Conservation (phyloP, 75 land plant genomes). For the Pseudotsuga menziesii region DNA sequence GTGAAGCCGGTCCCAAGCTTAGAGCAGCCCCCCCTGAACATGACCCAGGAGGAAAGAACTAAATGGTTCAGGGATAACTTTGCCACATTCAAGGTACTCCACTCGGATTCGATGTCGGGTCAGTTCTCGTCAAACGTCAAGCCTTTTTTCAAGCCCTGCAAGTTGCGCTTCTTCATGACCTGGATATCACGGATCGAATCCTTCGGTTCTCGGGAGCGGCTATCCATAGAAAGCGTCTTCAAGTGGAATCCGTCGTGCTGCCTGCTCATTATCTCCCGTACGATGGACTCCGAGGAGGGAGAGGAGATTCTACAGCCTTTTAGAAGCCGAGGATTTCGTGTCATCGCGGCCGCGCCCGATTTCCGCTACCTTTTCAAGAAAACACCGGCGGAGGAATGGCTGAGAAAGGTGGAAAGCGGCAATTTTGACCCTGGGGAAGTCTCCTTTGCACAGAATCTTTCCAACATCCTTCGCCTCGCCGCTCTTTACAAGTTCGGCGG, state of each 20-base stretch:
- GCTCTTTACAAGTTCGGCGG: slow-evolving; percentile 30
- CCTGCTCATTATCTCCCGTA: slow-evolving; percentile 49
- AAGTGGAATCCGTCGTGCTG: slow-evolving; percentile 53
- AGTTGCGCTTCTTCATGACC: slow-evolving; percentile 50
- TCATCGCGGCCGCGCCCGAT: slow-evolving; percentile 27
- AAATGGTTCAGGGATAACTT: slow-evolving; percentile 12
- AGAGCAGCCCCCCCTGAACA: not conserved
- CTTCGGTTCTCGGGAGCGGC: slow-evolving; percentile 46
- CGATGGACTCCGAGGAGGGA: slow-evolving; percentile 50
- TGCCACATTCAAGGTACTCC: slow-evolving; percentile 17
- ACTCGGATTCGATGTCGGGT: slow-evolving; percentile 11
- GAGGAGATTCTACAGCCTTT: slow-evolving; percentile 25
- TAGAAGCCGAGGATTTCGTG: slow-evolving; percentile 11
- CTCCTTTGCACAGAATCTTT: slow-evolving; percentile 26
- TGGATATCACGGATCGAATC: slow-evolving; percentile 49
- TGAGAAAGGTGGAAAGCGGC: slow-evolving; percentile 30
- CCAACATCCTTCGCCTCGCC: slow-evolving; percentile 29
- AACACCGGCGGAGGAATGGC: slow-evolving; percentile 32
- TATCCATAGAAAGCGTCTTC: slow-evolving; percentile 59
- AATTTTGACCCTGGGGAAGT: slow-evolving; percentile 41
- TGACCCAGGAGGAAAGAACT: slow-evolving; percentile 17
- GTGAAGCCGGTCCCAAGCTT: not conserved
- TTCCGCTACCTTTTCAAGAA: slow-evolving; percentile 15
- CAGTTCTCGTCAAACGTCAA: slow-evolving; percentile 24
- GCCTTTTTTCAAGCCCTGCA: slow-evolving; percentile 37